Evolutionary conservation across 148 eudicot genomes (phyloP).

Genomic region (Amaranthus hypochondriacus): DNA sequence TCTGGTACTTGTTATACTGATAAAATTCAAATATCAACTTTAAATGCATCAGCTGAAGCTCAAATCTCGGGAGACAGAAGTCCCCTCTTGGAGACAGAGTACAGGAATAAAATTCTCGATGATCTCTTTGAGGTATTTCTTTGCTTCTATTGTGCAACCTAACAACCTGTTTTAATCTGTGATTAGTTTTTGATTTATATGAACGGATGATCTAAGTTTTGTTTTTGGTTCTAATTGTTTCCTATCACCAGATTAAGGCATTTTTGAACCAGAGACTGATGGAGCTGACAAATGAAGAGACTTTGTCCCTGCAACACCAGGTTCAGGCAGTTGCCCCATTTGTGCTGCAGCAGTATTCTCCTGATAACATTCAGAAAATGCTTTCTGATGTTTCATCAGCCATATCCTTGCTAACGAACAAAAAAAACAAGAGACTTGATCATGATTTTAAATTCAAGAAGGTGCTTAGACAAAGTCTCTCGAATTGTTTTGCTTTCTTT

Average conservation of each 20-base stretch:
- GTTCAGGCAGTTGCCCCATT: conserved; percentile 91
- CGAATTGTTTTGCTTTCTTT: conserved; percentile 2
- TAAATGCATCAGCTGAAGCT: conserved; percentile 30
- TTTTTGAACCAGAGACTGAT: conserved; percentile 69
- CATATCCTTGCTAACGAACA: conserved; percentile 68
- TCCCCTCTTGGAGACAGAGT: conserved; percentile 83
- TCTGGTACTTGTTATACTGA: conserved; percentile 26
- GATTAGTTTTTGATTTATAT: neutral
- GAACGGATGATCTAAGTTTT: neutral
- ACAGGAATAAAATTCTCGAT: conserved; percentile 81
- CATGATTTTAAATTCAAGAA: conserved; percentile 93
- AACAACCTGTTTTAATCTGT: neutral
- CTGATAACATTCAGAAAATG: conserved; percentile 76
- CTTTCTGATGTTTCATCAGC: conserved; percentile 62
- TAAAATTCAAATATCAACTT: conserved; percentile 33
- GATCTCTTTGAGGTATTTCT: conserved; percentile 83
- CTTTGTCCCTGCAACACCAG: conserved; percentile 87
- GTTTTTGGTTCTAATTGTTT: neutral
- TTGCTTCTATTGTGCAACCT: neutral
- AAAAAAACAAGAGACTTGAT: conserved; percentile 78
- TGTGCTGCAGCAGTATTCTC: conserved; percentile 77
- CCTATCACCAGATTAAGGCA: conserved; percentile 60
- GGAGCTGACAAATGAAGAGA: conserved; percentile 77
- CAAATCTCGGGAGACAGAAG: conserved; percentile 48
- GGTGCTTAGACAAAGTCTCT: conserved; percentile 36